Percentiles rank a stretch among this genome's conserved stretches.
phyloP scores from a whole-genome alignment of 2,329 filamentous ascomycete genomes.

The Hymenoscyphus infarciens region DNA sequence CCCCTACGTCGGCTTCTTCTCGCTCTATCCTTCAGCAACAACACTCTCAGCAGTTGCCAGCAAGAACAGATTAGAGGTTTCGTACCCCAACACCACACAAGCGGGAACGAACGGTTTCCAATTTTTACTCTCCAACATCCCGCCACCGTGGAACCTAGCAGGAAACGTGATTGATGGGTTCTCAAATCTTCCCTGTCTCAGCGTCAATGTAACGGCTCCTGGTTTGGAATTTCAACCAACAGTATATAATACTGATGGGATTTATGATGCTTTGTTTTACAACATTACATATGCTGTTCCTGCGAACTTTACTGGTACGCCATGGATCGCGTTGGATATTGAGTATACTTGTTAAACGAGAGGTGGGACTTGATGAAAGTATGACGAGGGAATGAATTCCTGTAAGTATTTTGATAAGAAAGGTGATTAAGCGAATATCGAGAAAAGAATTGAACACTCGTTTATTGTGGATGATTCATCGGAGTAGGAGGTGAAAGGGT shows the following conservation, averaged over 20 bases:
- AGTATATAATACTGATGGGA: conserved; percentile 35
- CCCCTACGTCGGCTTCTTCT: conserved; percentile 41
- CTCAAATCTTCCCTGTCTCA: conserved; percentile 39
- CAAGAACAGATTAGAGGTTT: conserved; percentile 35
- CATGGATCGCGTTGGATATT: conserved; percentile 37
- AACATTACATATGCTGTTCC: conserved; percentile 47
- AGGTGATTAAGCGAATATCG: too few species aligned
- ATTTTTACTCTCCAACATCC: conserved; percentile 39
- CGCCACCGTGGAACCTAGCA: conserved; percentile 38
- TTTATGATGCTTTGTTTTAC: conserved; percentile 43
- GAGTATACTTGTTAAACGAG: conserved; percentile 34
- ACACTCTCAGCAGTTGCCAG: conserved; percentile 41
- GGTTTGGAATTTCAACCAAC: conserved; percentile 39
- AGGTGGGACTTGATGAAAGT: neutral
- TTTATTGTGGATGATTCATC: too few species aligned
- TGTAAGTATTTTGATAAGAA: neutral
- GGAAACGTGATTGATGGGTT: conserved; percentile 35
- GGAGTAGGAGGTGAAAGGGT: too few species aligned
- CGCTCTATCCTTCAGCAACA: conserved; percentile 42
- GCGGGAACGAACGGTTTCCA: conserved; percentile 40
- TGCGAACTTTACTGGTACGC: conserved; percentile 38
- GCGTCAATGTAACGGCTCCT: conserved; percentile 38
- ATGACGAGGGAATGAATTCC: neutral
- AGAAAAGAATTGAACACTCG: too few species aligned
- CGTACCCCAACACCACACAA: conserved; percentile 42